Percentiles rank a stretch among this genome's conserved stretches.
Conservation (phyloP, 2,329 filamentous ascomycete species). For the Dactylellina leptospora region DNA sequence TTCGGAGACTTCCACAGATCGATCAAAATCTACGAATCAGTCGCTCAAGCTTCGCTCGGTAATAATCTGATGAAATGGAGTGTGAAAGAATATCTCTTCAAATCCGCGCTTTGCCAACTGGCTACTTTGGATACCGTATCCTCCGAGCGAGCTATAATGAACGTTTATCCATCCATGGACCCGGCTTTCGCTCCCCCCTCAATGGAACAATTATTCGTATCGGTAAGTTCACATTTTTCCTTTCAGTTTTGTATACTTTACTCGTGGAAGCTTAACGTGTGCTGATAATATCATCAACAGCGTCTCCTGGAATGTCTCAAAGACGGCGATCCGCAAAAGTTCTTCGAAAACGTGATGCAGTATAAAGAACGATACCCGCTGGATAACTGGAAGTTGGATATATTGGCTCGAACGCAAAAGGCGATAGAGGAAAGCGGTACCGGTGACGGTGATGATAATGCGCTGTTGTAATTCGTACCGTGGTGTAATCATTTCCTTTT, state of each 20-base stretch:
- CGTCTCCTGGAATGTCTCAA: slow-evolving; percentile 81
- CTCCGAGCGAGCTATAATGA: slow-evolving; percentile 79
- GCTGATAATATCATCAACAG: slow-evolving; percentile 22
- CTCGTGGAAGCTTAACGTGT: background rate
- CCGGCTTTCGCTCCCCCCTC: slow-evolving; percentile 74
- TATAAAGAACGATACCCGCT: slow-evolving; percentile 92
- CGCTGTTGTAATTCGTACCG: background rate
- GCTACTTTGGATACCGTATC: slow-evolving; percentile 79
- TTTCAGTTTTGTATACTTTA: background rate
- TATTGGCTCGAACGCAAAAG: slow-evolving; percentile 24
- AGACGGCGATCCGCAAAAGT: slow-evolving; percentile 79
- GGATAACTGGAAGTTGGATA: slow-evolving; percentile 81
- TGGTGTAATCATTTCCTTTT: no score
- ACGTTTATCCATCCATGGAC: slow-evolving; percentile 78
- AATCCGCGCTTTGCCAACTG: slow-evolving; percentile 90
- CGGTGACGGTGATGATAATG: slow-evolving; percentile 64
- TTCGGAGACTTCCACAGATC: slow-evolving; percentile 85
- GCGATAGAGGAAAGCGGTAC: slow-evolving; percentile 73
- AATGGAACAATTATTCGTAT: slow-evolving; percentile 81
- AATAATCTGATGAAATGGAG: slow-evolving; percentile 94
- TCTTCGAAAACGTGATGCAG: slow-evolving; percentile 85
- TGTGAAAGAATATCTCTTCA: slow-evolving; percentile 95
- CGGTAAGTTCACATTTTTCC: slow-evolving; percentile 56
- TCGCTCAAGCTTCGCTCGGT: slow-evolving; percentile 78
- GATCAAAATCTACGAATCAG: slow-evolving; percentile 82